Conservation (phyloP, 1,284 basidiomycete species). For the Microbotryum silenes-acaulis region DNA sequence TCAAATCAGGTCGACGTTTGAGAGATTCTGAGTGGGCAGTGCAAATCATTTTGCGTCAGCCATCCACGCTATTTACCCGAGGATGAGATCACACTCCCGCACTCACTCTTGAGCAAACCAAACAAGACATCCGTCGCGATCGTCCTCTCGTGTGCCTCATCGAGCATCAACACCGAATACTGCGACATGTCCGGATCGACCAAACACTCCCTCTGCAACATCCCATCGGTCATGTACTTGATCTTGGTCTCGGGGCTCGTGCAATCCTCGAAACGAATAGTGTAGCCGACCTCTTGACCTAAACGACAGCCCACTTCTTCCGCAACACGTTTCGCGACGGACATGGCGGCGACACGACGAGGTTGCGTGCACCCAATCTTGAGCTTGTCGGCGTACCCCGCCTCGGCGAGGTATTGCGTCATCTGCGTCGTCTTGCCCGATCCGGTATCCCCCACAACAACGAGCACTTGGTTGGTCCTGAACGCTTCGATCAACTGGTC, state of each 20-base stretch:
- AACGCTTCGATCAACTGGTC: conserved; percentile 87
- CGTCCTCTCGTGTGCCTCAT: conserved; percentile 97
- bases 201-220: conserved; percentile 93
- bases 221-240: conserved; percentile 99
- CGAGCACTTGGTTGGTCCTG: conserved; percentile 82
- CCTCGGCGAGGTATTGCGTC: conserved; percentile 86
- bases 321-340: conserved; percentile 96
- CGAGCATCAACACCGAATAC: conserved; percentile 95
- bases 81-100: background rate
- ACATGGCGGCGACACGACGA: conserved; percentile 96
- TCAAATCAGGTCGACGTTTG: conserved; percentile 86
- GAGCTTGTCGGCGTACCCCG: conserved; percentile 75
- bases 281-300: conserved; percentile 96
- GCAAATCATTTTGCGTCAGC: conserved; percentile 13
- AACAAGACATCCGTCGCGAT: conserved; percentile 97
- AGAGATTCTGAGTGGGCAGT: conserved; percentile 62
- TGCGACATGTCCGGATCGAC: conserved; percentile 87
- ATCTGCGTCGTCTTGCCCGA: conserved; percentile 92
- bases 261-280: conserved; percentile 98
- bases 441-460: conserved; percentile 90
- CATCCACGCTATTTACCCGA: conserved; percentile 3
- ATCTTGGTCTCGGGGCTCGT: conserved; percentile 95
- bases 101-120: conserved; percentile 87
- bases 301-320: conserved; percentile 96
- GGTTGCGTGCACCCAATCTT: conserved; percentile 96